A percentile compares a stretch with the other conserved stretches of the same genome.
These are phyloP conservation scores for Suillus lakei DNA, from an alignment of 768 basidiomycete genomes.

Conservation along the genomic window DNA sequence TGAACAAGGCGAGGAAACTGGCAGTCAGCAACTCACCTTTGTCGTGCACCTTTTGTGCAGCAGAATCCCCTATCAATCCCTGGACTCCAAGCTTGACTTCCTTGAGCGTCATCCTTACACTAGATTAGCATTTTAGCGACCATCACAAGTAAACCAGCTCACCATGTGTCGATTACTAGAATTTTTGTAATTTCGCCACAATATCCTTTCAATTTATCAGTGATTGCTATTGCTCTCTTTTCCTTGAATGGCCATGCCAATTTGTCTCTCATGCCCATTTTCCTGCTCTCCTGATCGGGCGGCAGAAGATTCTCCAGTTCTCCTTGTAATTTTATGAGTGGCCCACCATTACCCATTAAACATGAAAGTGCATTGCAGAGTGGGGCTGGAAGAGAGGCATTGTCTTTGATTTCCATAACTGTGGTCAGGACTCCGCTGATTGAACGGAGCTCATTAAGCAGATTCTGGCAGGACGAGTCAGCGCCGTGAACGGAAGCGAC, in stretches of 20 bases:
- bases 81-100: neutral
- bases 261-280: neutral
- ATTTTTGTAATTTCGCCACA: neutral
- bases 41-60: neutral
- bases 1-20: neutral
- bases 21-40: neutral
- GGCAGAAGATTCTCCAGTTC: neutral
- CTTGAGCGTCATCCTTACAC: neutral
- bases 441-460: neutral
- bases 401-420: neutral
- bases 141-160: too few relatives aligned
- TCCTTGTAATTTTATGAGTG: neutral
- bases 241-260: constrained; percentile 10
- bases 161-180: neutral
- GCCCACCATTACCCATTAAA: neutral
- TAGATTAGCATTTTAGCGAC: neutral
- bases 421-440: neutral
- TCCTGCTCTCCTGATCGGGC: neutral
- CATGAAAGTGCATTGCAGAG: neutral
- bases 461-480: neutral
- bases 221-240: neutral
- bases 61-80: neutral
- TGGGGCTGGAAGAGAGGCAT: neutral
- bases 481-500: neutral
- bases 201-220: neutral